Evolutionary conservation across 345 rosid species (phyloP).

Genomic region (Excoecaria agallocha): DNA sequence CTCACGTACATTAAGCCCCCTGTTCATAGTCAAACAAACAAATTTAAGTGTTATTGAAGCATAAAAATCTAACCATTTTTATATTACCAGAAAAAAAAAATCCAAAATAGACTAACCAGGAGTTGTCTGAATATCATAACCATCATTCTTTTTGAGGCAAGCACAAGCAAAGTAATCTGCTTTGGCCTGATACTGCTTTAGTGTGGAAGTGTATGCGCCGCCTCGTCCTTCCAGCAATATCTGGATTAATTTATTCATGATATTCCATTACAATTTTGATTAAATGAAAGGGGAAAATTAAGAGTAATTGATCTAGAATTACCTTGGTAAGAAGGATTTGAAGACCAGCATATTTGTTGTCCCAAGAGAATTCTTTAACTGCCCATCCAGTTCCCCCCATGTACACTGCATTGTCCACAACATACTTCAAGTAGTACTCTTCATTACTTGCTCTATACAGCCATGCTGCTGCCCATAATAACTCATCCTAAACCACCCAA

Average conservation of each 20-base stretch:
- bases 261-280: too few relatives aligned
- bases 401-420: slow-evolving; percentile 58
- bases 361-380: slow-evolving; percentile 90
- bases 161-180: slow-evolving; percentile 83
- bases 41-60: neutral
- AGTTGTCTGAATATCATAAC: slow-evolving; percentile 56
- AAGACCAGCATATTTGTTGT: slow-evolving; percentile 82
- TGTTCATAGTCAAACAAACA: slow-evolving; percentile 9
- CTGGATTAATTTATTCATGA: slow-evolving; percentile 26
- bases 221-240: slow-evolving; percentile 52
- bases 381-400: slow-evolving; percentile 97
- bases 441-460: slow-evolving; percentile 63
- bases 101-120: slow-evolving; percentile 35
- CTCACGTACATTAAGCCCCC: slow-evolving; percentile 72
- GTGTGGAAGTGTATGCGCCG: slow-evolving; percentile 15
- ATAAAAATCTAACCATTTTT: neutral
- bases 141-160: slow-evolving; percentile 72
- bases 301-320: neutral
- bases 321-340: slow-evolving; percentile 83
- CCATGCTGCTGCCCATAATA: slow-evolving; percentile 87
- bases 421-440: slow-evolving; percentile 62
- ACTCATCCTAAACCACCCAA: slow-evolving; percentile 55
- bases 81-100: neutral
- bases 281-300: neutral
- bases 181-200: slow-evolving; percentile 59